Evolutionary conservation across 139 green algal species (phyloP).

Genomic region (Chlamydomonas asymmetrica): DNA sequence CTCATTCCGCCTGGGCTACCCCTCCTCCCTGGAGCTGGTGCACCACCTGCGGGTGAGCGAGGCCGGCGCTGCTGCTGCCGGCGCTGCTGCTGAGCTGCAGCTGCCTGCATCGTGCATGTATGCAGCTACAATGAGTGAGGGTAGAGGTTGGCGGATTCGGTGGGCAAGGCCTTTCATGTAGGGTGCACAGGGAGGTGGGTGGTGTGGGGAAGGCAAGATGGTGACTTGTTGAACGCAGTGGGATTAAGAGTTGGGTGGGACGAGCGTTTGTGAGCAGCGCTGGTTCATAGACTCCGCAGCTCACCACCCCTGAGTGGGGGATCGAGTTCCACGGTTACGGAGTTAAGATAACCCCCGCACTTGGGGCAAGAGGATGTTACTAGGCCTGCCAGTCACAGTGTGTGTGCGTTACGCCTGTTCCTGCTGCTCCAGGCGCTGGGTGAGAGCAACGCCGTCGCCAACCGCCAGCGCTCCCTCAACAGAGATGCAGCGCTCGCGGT

Average conservation of each 20-base stretch:
- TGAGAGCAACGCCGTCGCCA: conserved; percentile 69
- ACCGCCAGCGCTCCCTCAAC: conserved; percentile 41
- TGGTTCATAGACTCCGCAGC: background rate
- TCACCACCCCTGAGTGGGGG: background rate
- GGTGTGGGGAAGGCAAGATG: background rate
- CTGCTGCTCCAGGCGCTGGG: conserved; percentile 52
- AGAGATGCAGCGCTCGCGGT: conserved; percentile 61
- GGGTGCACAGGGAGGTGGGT: background rate
- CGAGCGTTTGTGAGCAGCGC: no score
- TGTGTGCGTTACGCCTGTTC: background rate
- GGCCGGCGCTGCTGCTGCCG: background rate
- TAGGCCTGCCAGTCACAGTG: no score
- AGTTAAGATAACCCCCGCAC: background rate
- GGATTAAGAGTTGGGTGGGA: no score
- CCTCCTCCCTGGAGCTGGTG: conserved; percentile 50
- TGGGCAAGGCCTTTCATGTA: background rate
- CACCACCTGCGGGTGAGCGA: conserved; percentile 49
- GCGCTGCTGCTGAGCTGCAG: background rate
- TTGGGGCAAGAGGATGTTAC: no score
- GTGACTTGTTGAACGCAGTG: background rate
- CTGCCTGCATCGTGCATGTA: background rate
- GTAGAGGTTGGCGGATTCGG: background rate
- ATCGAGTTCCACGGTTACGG: background rate
- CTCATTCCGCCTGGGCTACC: conserved; percentile 48
- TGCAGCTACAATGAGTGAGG: background rate